These are phyloP conservation scores for Cadophora malorum DNA, from an alignment of 2,329 filamentous ascomycete species.

Conservation along the genomic window DNA sequence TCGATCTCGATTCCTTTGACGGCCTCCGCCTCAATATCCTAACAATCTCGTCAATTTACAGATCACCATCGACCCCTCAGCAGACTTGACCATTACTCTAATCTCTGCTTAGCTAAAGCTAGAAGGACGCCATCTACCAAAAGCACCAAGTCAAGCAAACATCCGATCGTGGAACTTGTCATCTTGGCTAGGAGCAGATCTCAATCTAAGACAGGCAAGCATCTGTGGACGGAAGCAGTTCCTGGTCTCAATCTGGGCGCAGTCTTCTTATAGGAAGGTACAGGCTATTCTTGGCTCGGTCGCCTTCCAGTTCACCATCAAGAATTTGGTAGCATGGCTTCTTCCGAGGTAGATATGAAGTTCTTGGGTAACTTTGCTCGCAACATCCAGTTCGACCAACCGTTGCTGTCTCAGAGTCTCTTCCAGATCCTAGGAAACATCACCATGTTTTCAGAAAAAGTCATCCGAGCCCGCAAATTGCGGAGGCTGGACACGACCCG, in stretches of 20 bases:
- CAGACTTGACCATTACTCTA: neutral
- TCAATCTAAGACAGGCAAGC: neutral
- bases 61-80: neutral
- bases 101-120: neutral
- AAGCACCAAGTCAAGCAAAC: neutral
- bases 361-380: constrained; percentile 90
- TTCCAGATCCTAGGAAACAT: constrained; percentile 93
- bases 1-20: neutral
- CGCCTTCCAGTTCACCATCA: neutral
- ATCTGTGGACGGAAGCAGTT: neutral
- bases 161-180: neutral
- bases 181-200: neutral
- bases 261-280: neutral
- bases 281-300: neutral
- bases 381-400: constrained; percentile 77
- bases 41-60: neutral
- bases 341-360: constrained; percentile 96
- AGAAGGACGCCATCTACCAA: constrained; percentile 6
- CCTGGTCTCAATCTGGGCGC: neutral
- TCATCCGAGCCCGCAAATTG: constrained; percentile 82
- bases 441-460: constrained; percentile 82
- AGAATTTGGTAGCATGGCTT: constrained; percentile 66
- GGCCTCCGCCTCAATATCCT: neutral
- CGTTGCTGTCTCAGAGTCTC: constrained; percentile 79
- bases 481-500: constrained; percentile 81